Percentiles rank a stretch among this genome's conserved stretches.
Evolutionary conservation across 2,329 filamentous ascomycete genomes (phyloP).

Genomic region (Fusarium oligoseptatum): DNA sequence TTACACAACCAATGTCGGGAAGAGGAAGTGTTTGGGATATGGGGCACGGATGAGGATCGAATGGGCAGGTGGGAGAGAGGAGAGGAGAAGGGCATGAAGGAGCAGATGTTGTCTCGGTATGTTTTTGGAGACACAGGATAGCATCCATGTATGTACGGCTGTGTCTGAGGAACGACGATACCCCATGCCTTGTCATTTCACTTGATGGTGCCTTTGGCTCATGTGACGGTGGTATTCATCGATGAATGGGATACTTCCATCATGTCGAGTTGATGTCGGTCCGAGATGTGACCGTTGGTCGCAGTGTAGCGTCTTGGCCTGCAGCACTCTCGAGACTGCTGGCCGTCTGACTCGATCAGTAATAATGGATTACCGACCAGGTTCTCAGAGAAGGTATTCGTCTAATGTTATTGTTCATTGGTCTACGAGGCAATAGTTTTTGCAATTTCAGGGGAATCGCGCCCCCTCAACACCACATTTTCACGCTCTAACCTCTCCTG

Average conservation of each 20-base stretch:
- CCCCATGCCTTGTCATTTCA: constrained; percentile 18
- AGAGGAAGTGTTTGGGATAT: constrained; percentile 23
- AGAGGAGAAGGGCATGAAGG: constrained; percentile 18
- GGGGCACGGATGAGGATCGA: constrained; percentile 8
- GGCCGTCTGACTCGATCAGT: neutral
- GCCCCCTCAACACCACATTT: neutral
- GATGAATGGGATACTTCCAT: neutral
- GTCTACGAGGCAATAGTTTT: neutral
- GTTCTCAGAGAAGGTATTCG: neutral
- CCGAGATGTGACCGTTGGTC: neutral
- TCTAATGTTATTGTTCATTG: neutral
- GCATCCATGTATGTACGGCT: constrained; percentile 31
- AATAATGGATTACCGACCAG: neutral
- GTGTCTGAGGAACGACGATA: constrained; percentile 38
- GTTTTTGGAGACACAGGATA: constrained; percentile 16
- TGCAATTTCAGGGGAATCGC: neutral
- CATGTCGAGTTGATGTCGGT: neutral
- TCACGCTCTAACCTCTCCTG: neutral
- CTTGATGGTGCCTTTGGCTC: neutral
- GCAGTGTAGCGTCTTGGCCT: neutral
- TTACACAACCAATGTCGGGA: constrained; percentile 24
- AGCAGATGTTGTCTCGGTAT: constrained; percentile 1
- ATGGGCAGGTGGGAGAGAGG: neutral
- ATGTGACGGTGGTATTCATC: neutral
- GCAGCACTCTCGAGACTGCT: neutral